Percentiles rank a stretch among this genome's conserved stretches.
These are phyloP conservation scores for Prunus yedoensis DNA, from an alignment of 331 rosid species.

Conservation along the genomic window DNA sequence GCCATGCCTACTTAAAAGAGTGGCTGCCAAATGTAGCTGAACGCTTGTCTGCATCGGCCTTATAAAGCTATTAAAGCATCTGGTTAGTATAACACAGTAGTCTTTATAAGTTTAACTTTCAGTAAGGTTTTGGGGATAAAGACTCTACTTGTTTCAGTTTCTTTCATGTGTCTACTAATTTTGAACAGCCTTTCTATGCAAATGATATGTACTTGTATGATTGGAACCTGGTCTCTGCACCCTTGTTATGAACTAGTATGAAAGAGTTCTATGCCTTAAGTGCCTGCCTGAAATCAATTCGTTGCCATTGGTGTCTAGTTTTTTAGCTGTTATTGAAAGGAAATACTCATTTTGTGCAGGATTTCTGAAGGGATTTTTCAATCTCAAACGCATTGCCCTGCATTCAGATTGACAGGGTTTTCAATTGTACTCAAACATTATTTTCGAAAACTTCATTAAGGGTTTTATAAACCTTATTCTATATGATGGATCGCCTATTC, in stretches of 20 bases:
- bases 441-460: background rate
- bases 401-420: background rate
- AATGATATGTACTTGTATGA: background rate
- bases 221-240: background rate
- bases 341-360: slow-evolving; percentile 21
- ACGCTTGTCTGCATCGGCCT: slow-evolving; percentile 47
- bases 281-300: background rate
- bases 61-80: slow-evolving; percentile 40
- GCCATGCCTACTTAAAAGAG: slow-evolving; percentile 54
- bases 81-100: background rate
- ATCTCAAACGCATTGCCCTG: background rate
- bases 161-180: background rate
- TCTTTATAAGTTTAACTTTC: background rate
- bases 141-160: background rate
- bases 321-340: background rate
- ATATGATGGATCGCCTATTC: background rate
- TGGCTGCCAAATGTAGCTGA: slow-evolving; percentile 69
- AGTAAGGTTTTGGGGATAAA: background rate
- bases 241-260: background rate
- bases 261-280: background rate
- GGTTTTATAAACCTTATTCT: background rate
- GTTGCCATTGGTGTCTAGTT: background rate
- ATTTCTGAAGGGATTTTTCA: background rate
- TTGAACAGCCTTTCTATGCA: background rate
- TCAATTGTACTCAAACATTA: background rate